A percentile compares a stretch with the other conserved stretches of the same genome.
phyloP scores from a whole-genome alignment of 1,284 basidiomycete species.

The Sporisorium iseilematis-ciliati region DNA sequence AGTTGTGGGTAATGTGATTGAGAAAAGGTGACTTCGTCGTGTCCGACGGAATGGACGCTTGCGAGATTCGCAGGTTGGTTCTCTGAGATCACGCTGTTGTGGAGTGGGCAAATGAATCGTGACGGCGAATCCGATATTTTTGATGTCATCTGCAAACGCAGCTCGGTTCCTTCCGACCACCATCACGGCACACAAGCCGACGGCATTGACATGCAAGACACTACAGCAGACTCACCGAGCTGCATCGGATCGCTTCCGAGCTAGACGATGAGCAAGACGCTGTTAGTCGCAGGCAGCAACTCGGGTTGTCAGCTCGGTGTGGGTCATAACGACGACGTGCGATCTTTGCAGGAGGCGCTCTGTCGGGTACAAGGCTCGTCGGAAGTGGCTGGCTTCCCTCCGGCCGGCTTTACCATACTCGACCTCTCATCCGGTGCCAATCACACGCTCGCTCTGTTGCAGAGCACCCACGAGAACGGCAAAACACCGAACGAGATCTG shows the following conservation, averaged over 20 bases:
- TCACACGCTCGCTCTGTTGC: slow-evolving; percentile 41
- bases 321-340: slow-evolving; percentile 30
- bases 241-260: background rate
- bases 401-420: slow-evolving; percentile 7
- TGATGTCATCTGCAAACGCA: background rate
- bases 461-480: background rate
- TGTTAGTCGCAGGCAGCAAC: slow-evolving; percentile 51
- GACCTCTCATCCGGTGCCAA: slow-evolving; percentile 44
- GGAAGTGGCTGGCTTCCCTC: slow-evolving; percentile 22
- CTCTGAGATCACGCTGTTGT: background rate
- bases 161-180: slow-evolving; percentile 3
- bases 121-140: slow-evolving; percentile 15
- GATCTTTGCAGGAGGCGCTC: slow-evolving; percentile 14
- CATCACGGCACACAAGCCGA: slow-evolving; percentile 4
- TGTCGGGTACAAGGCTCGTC: slow-evolving; percentile 10
- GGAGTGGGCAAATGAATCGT: background rate
- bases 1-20: background rate
- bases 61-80: background rate
- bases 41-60: background rate
- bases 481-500: slow-evolving; percentile 20
- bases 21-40: background rate
- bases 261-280: slow-evolving; percentile 13
- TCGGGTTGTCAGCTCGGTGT: slow-evolving; percentile 45
- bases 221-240: background rate
- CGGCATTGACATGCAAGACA: background rate